Conservation (phyloP, 495 filamentous ascomycete genomes). For the Neurospora sp. region DNA sequence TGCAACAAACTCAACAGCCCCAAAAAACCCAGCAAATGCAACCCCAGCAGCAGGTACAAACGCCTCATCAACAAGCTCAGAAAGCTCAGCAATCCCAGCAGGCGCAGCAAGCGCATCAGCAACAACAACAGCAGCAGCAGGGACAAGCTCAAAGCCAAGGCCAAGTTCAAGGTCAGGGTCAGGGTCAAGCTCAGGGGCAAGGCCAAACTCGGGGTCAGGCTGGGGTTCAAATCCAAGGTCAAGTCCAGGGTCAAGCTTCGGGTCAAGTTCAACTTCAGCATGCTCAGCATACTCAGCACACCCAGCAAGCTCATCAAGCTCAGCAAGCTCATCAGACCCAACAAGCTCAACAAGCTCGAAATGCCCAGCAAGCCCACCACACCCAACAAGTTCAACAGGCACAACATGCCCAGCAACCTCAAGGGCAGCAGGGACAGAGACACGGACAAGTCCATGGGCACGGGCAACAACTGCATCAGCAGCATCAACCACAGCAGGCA, state of each 20-base stretch:
- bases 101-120: not conserved
- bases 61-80: not conserved
- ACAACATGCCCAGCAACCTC: slow-evolving; percentile 9
- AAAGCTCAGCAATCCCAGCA: not conserved
- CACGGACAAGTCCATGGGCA: not conserved
- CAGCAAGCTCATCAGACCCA: not conserved
- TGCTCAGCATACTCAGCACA: slow-evolving; percentile 8
- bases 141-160: not conserved
- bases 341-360: not conserved
- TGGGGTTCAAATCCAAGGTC: not conserved
- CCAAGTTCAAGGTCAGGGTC: not conserved
- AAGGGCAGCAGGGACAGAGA: slow-evolving; percentile 16
- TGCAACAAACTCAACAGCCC: not conserved
- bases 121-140: not conserved
- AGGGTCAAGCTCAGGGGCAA: not conserved
- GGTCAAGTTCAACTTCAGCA: not conserved
- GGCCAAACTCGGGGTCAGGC: not conserved
- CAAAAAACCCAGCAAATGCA: not conserved
- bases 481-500: slow-evolving; percentile 6
- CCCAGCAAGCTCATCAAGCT: not conserved
- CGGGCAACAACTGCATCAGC: slow-evolving; percentile 1
- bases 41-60: not conserved
- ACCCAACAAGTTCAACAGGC: slow-evolving; percentile 3
- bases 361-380: not conserved
- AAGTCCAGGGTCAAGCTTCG: not conserved